phyloP scores from a whole-genome alignment of 2,329 filamentous ascomycete genomes.

The Colletotrichum salicis region DNA sequence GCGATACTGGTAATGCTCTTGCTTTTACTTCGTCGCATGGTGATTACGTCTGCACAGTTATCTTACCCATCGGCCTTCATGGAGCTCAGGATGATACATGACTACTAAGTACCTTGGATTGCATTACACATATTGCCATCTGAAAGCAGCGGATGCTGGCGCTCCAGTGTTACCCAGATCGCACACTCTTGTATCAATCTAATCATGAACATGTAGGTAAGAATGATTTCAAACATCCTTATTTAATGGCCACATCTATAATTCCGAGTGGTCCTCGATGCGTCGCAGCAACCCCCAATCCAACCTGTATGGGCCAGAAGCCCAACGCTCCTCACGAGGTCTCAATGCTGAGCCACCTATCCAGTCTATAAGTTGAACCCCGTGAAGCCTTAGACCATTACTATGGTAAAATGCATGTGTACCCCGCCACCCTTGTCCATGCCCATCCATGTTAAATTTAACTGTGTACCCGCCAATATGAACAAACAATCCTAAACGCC shows the following conservation, averaged over 20 bases:
- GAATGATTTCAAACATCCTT: background rate
- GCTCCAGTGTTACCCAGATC: background rate
- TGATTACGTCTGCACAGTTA: too few relatives aligned
- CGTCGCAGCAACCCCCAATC: background rate
- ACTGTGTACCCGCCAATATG: constrained; percentile 5
- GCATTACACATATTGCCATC: background rate
- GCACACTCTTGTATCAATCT: background rate
- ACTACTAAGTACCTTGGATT: background rate
- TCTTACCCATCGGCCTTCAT: background rate
- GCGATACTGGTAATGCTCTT: too few relatives aligned
- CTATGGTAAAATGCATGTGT: background rate
- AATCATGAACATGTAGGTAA: background rate
- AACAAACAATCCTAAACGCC: constrained; percentile 8
- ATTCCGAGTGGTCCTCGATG: background rate
- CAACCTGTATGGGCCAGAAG: background rate
- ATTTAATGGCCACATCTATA: constrained; percentile 9
- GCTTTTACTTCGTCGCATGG: too few relatives aligned
- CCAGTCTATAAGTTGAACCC: constrained; percentile 1
- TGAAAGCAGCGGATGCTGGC: background rate
- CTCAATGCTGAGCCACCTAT: background rate
- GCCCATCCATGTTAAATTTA: background rate
- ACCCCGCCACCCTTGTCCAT: background rate
- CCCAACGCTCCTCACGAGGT: background rate
- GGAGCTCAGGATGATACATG: background rate
- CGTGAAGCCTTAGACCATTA: background rate